Evolutionary conservation across 352 stramenopile genomes (phyloP), one percentile per base, ranked within the genome.

Genomic region (Phytophthora ramorum): DNA sequence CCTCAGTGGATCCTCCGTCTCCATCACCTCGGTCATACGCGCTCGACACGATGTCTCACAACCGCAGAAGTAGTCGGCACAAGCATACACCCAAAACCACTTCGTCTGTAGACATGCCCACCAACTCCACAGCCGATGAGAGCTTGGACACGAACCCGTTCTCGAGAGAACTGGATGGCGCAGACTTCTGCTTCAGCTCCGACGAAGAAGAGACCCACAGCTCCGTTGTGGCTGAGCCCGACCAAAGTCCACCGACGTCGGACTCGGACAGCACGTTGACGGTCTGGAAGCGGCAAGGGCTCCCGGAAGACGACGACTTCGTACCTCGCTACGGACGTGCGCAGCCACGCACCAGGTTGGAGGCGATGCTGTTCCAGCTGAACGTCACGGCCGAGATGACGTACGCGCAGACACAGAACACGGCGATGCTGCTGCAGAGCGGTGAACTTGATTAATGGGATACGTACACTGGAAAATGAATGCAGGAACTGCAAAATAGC

Each of bases 131-230:
- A 3, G 44, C 55, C 10, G 44, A 70, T 3, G 66, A 70, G 13
- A 70, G 62, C 38, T 58, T 73, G 19, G 52, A 70, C 24, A 62
- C 58, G 0, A 52, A 75, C 13, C 46, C 45, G 13, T 71, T 68
- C 40, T 72, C 62, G 12, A 63, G 66, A 35, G 69, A 81, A 24
- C 35, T 78, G 32, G 69, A 81, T 26, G 71, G 64, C 53, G 73
- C 53, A 2, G 58, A 78, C 16, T 72, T 72, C 41, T 60, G 63
- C 58, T 78, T 69, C n/a, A 73, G 68, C 37, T 58, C 55, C 19
- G 41, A 40, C 35, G 66, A 72, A 6, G 66, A 78, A 28, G 51
- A 60, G 32, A 62, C 62, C 47, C 40, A 30, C 16, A 59, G 48
- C 19, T 75, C 62, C 5, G 34, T 69, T 30, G 26, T 66, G 8